These are phyloP conservation scores for Podila epigama DNA, from an alignment of 192 early-diverging fungal species.

Conservation along the genomic window DNA sequence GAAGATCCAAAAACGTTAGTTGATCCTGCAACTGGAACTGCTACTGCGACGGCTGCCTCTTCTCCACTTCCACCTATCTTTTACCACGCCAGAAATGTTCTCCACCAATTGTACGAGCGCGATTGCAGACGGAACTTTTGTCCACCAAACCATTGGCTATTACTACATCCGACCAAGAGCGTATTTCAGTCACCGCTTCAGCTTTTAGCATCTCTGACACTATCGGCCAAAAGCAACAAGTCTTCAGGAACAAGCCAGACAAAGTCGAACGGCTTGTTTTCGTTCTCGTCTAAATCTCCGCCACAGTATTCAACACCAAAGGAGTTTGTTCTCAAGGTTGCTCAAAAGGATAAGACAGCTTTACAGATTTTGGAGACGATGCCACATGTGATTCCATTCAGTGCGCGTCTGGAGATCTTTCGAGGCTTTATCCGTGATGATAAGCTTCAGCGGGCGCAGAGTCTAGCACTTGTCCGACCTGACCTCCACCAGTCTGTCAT, in stretches of 20 bases:
- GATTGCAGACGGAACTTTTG: constrained; percentile 67
- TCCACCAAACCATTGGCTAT: constrained; percentile 64
- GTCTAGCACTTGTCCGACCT: constrained; percentile 19
- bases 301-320: constrained; percentile 35
- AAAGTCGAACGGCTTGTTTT: constrained; percentile 20
- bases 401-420: constrained; percentile 85
- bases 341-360: constrained; percentile 53
- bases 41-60: background rate
- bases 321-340: constrained; percentile 50
- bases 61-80: constrained; percentile 43
- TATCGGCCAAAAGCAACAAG: constrained; percentile 33
- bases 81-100: constrained; percentile 59
- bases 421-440: constrained; percentile 76
- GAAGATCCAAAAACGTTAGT: background rate
- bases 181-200: constrained; percentile 49
- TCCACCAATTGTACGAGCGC: constrained; percentile 74
- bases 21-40: background rate
- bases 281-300: constrained; percentile 28
- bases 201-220: constrained; percentile 32
- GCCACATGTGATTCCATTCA: constrained; percentile 91
- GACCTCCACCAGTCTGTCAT: constrained; percentile 35
- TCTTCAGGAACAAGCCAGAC: constrained; percentile 11
- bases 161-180: constrained; percentile 55
- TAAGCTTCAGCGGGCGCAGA: constrained; percentile 29
- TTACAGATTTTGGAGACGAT: constrained; percentile 76